phyloP scores from a whole-genome alignment of 2,329 filamentous ascomycete species.

The Aspergillus tanneri region DNA sequence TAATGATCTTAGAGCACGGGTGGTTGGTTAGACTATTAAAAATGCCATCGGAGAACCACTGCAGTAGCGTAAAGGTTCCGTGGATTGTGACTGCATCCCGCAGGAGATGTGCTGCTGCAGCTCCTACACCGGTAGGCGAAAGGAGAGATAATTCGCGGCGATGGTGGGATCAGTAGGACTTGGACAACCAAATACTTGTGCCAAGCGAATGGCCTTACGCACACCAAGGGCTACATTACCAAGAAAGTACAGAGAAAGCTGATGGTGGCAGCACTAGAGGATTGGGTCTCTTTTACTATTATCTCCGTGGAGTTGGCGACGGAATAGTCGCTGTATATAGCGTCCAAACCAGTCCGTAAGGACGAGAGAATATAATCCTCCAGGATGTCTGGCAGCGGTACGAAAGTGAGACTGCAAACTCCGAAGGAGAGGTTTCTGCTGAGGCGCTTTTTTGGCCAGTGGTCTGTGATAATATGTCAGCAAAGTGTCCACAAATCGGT shows the following conservation, averaged over 20 bases:
- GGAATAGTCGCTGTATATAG: slow-evolving; percentile 84
- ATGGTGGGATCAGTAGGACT: too few species aligned
- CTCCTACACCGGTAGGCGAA: too few species aligned
- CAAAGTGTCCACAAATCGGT: neutral
- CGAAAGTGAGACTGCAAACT: slow-evolving; percentile 22
- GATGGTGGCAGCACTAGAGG: slow-evolving; percentile 54
- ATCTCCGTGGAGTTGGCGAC: slow-evolving; percentile 84
- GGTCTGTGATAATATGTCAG: slow-evolving; percentile 15
- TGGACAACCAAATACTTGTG: slow-evolving; percentile 64
- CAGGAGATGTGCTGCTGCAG: slow-evolving; percentile 64
- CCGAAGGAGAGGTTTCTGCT: slow-evolving; percentile 16
- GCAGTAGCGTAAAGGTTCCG: slow-evolving; percentile 34
- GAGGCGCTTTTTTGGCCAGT: slow-evolving; percentile 24
- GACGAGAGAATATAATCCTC: slow-evolving; percentile 36
- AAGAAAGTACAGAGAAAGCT: slow-evolving; percentile 62
- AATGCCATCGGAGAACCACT: slow-evolving; percentile 21
- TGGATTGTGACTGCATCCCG: slow-evolving; percentile 86
- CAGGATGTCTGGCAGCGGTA: slow-evolving; percentile 22
- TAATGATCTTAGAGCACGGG: slow-evolving; percentile 23
- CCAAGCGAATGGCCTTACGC: slow-evolving; percentile 35
- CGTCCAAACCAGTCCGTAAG: slow-evolving; percentile 41
- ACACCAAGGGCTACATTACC: slow-evolving; percentile 33
- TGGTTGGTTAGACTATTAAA: slow-evolving; percentile 23
- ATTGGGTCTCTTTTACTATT: slow-evolving; percentile 57
- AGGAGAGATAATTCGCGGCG: too few species aligned